Base-by-base conservation (phyloP, 306 rosid species). In the Glycine latifolia region DNA sequence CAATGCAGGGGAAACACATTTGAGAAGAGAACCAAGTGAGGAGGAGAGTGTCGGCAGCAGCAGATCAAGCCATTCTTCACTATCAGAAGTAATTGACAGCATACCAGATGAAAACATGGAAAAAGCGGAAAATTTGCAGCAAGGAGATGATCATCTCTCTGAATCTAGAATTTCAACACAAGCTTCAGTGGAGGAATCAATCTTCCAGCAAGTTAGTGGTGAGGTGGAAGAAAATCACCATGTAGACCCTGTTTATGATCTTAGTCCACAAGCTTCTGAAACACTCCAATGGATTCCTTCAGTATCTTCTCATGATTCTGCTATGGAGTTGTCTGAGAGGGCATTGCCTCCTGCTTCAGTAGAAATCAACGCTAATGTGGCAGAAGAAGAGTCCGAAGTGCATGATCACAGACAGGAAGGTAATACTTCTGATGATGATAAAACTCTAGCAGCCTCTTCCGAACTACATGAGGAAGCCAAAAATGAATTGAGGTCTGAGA, bases 201-300 rank as follows among this genome's bases (percentile, higher is more conserved):
- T 83, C 59, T 62, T 87, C 80, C 87, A 73, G 39, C 56, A 84
- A 72, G 37, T 67, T 69, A 77, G 85, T 74, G 76, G 82, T 69
- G 89, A 67, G 76, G 84, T 73, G 73, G 92, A 89, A 82, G 97
- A 88, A 13, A 82, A 44, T 81, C 91, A 81, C 39, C 85, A 56
- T 2, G 80, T 67, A 79, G 97, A 92, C 43, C 98, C 98, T 20
- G 97, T 96, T 76, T 96, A 96, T 80, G 99, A 93, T 83, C 87
- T 94, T 63, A 89, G 90, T 80, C 99, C 99, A 71, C 68, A 76
- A 1, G 81, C 91, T 71, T 84, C 84, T 70, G 95, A 85, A 79
- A 90, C 80, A 83, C 79, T 83, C 54, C 87, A 56, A 56, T 86
- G 87, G 7, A 79, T 88, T 78, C 81, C 82, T 43, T 89, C 98